These are phyloP conservation scores for Nowakowskiella sp. DNA, from an alignment of 192 early-diverging fungal genomes.

Conservation along the genomic window DNA sequence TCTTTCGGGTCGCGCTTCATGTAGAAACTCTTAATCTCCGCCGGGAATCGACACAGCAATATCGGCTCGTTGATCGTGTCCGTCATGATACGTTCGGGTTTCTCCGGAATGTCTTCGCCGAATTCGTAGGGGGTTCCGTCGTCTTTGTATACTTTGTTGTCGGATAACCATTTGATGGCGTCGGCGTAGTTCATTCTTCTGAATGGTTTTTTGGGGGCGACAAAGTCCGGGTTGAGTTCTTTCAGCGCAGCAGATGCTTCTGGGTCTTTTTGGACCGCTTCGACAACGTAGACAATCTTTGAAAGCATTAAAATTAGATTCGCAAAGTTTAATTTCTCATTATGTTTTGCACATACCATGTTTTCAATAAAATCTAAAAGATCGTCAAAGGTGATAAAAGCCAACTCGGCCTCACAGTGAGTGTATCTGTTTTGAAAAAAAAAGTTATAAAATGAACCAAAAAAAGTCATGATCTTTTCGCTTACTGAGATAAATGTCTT, in stretches of 20 bases:
- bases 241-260: conserved; percentile 62
- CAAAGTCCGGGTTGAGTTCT: conserved; percentile 88
- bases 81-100: conserved; percentile 98
- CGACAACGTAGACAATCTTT: conserved; percentile 47
- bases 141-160: conserved; percentile 75
- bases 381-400: conserved; percentile 90
- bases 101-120: conserved; percentile 98
- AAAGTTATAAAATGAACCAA: not conserved
- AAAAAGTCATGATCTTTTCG: conserved; percentile 1
- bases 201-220: conserved; percentile 78
- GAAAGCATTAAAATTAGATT: conserved; percentile 6
- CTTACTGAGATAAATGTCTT: conserved; percentile 88
- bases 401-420: conserved; percentile 93
- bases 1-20: conserved; percentile 91
- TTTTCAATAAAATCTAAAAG: conserved; percentile 80
- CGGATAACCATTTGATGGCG: conserved; percentile 91
- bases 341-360: conserved; percentile 59
- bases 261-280: conserved; percentile 71
- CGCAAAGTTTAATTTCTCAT: conserved; percentile 10
- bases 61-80: conserved; percentile 94
- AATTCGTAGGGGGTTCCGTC: conserved; percentile 69
- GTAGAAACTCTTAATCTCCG: conserved; percentile 97
- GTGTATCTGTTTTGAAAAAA: conserved; percentile 63
- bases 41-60: conserved; percentile 93
- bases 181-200: conserved; percentile 93